A percentile compares a stretch with the other conserved stretches of the same genome.
Conservation (phyloP, 257 asterid species). For the Solanum piurae region DNA sequence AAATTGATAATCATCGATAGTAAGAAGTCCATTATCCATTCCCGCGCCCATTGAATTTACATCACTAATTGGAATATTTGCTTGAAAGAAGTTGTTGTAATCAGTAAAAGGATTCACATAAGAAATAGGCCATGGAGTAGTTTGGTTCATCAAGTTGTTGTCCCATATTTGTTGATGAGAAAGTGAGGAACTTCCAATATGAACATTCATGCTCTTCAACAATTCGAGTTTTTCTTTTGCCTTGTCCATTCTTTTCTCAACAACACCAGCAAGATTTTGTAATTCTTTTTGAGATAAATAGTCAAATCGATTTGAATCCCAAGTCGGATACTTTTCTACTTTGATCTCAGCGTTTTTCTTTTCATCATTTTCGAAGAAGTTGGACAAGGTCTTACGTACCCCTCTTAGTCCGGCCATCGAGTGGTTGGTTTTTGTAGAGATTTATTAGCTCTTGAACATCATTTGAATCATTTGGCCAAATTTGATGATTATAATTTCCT, state of each 20-base stretch:
- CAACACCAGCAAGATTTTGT: not conserved
- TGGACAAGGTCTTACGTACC: not conserved
- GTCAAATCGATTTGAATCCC: not conserved
- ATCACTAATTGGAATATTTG: not conserved
- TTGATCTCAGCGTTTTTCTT: not conserved
- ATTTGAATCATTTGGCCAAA: constrained; percentile 1
- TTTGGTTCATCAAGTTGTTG: not conserved
- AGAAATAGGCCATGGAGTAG: not conserved
- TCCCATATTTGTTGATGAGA: not conserved
- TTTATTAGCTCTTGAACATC: not conserved
- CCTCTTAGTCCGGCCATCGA: not conserved
- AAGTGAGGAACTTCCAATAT: not conserved
- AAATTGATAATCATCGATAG: not conserved
- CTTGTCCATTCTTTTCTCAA: not conserved
- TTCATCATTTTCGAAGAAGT: not conserved
- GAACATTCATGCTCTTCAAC: not conserved
- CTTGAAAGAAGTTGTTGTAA: not conserved
- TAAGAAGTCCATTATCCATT: not conserved
- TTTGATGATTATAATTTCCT: not conserved
- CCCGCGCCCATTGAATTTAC: not conserved
- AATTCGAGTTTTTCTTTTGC: not conserved
- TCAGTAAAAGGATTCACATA: not conserved
- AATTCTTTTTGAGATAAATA: not conserved
- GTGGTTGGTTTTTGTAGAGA: not conserved
- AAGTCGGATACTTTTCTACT: not conserved